Percentiles rank a stretch among this genome's conserved stretches.
phyloP scores from a whole-genome alignment of 768 basidiomycete species.

The Arthromyces matolae region DNA sequence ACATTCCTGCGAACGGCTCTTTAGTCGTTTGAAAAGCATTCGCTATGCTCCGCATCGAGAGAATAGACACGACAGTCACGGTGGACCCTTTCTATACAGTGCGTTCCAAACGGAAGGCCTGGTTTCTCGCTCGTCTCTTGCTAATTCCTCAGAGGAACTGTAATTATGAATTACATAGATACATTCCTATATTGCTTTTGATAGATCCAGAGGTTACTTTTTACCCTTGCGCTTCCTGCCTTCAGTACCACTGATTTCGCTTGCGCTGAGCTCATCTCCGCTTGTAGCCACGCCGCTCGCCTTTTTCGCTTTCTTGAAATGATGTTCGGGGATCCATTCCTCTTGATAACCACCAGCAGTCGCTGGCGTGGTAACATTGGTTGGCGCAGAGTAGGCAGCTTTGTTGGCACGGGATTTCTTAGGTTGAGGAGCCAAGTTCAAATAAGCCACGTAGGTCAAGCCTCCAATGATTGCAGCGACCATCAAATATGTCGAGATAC shows the following conservation, averaged over 20 bases:
- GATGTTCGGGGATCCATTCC: slow-evolving; percentile 92
- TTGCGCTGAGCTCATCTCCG: slow-evolving; percentile 66
- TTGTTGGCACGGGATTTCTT: slow-evolving; percentile 56
- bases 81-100: too few relatives aligned
- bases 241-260: slow-evolving; percentile 63
- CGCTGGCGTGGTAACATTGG: slow-evolving; percentile 56
- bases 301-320: slow-evolving; percentile 65
- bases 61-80: too few relatives aligned
- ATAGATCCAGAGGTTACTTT: slow-evolving; percentile 27
- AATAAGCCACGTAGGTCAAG: slow-evolving; percentile 59
- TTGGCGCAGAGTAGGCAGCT: slow-evolving; percentile 41
- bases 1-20: not conserved
- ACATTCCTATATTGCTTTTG: slow-evolving; percentile 10
- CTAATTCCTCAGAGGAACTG: not conserved
- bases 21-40: not conserved
- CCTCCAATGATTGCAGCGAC: slow-evolving; percentile 62
- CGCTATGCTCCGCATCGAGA: too few relatives aligned
- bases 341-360: slow-evolving; percentile 74
- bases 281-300: slow-evolving; percentile 38
- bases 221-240: slow-evolving; percentile 53
- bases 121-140: not conserved
- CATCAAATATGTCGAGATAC: slow-evolving; percentile 69
- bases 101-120: too few relatives aligned
- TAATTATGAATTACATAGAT: slow-evolving; percentile 10
- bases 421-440: slow-evolving; percentile 59